A percentile compares a stretch with the other conserved stretches of the same genome.
Evolutionary conservation across 306 rosid species (phyloP).

Genomic region (Sesbania bispinosa): DNA sequence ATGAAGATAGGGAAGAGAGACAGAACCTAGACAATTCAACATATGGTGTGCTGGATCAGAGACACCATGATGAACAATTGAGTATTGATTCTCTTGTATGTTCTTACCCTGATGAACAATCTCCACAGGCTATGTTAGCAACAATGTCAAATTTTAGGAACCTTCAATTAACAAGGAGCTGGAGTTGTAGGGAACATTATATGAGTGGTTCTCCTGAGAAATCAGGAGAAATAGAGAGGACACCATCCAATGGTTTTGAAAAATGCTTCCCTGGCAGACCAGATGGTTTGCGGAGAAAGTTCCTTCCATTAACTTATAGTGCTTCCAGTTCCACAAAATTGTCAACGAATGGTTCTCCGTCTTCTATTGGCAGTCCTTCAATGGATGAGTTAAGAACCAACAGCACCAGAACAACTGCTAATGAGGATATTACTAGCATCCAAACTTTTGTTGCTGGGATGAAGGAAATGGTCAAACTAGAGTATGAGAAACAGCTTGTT

Average conservation of each 20-base stretch:
- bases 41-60: constrained; percentile 33
- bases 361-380: constrained; percentile 66
- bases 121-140: constrained; percentile 28
- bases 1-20: constrained; percentile 38
- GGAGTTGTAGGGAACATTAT: constrained; percentile 68
- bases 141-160: constrained; percentile 38
- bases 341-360: constrained; percentile 57
- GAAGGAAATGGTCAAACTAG: constrained; percentile 72
- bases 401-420: constrained; percentile 41
- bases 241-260: constrained; percentile 59
- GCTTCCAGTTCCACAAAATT: constrained; percentile 24
- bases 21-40: constrained; percentile 39
- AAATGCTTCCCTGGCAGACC: constrained; percentile 76
- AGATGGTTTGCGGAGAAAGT: constrained; percentile 49
- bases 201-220: constrained; percentile 44
- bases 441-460: constrained; percentile 78
- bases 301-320: constrained; percentile 43
- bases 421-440: constrained; percentile 65
- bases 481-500: constrained; percentile 56
- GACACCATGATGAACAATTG: constrained; percentile 34
- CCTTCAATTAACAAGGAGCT: constrained; percentile 58
- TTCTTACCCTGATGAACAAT: constrained; percentile 34
- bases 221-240: constrained; percentile 33
- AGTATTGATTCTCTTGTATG: constrained; percentile 32
- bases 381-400: constrained; percentile 43